Percentiles rank a stretch among this genome's conserved stretches.
Evolutionary conservation across 1,284 basidiomycete species (phyloP).

Genomic region (Cryptococcus sp.): DNA sequence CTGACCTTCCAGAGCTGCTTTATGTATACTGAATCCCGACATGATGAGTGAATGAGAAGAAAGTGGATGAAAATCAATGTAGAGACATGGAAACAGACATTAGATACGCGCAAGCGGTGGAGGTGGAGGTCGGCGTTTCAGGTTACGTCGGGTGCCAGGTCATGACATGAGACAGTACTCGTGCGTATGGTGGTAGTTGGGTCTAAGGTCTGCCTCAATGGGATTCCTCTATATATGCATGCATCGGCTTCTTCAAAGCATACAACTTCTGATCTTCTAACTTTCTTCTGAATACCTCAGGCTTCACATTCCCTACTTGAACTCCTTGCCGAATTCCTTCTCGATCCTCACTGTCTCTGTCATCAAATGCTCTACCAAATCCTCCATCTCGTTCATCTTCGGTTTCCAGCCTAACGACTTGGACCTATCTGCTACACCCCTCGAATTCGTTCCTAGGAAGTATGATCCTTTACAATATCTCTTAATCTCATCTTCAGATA

Average conservation of each 20-base stretch:
- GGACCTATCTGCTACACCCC: constrained; percentile 51
- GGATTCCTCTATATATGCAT: neutral
- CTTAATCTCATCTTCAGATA: constrained; percentile 34
- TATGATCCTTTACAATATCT: constrained; percentile 10
- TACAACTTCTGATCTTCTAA: no score
- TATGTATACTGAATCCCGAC: constrained; percentile 41
- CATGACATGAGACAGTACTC: neutral
- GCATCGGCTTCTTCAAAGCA: no score
- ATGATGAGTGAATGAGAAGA: constrained; percentile 4
- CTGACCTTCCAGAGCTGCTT: constrained; percentile 47
- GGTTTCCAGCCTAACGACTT: constrained; percentile 52
- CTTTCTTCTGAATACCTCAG: no score
- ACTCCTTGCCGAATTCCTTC: constrained; percentile 16
- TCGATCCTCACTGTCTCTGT: constrained; percentile 10
- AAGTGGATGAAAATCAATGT: neutral
- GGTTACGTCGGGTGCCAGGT: neutral
- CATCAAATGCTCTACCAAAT: constrained; percentile 22
- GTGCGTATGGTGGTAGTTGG: neutral
- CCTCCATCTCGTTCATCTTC: constrained; percentile 23
- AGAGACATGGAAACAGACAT: neutral
- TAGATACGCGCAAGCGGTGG: neutral
- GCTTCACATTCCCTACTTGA: neutral
- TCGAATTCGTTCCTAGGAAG: constrained; percentile 56
- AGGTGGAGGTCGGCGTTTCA: neutral
- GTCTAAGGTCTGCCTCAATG: neutral